Evolutionary conservation across 2,329 filamentous ascomycete species (phyloP).

Genomic region (Fusarium acutatum): DNA sequence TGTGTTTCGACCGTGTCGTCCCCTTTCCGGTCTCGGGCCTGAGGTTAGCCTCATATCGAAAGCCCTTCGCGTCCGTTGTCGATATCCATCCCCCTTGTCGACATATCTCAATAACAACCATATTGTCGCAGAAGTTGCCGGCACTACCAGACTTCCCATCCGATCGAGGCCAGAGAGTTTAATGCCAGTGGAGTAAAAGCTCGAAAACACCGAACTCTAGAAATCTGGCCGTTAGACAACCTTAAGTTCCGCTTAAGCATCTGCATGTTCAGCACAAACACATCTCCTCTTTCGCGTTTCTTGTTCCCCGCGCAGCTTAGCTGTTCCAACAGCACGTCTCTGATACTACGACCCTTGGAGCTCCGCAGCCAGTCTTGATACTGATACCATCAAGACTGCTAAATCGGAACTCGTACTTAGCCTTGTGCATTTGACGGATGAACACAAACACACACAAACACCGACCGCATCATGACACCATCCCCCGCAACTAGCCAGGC

Average conservation of each 20-base stretch:
- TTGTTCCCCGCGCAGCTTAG: neutral
- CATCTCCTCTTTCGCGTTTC: neutral
- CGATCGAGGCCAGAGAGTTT: neutral
- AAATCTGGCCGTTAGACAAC: neutral
- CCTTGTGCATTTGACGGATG: constrained; percentile 25
- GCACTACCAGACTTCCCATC: neutral
- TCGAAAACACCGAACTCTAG: neutral
- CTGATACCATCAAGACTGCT: neutral
- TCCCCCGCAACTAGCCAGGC: constrained; percentile 48
- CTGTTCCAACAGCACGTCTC: neutral
- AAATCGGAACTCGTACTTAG: neutral
- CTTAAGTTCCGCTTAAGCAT: neutral
- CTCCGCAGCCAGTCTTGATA: neutral
- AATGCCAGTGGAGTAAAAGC: neutral
- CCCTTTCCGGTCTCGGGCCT: constrained; percentile 1
- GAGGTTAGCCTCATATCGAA: constrained; percentile 17
- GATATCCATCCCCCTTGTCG: neutral
- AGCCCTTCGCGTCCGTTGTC: constrained; percentile 4
- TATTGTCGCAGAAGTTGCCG: neutral
- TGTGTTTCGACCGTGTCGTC: constrained; percentile 4
- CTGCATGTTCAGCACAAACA: neutral
- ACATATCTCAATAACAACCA: neutral
- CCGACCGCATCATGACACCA: constrained; percentile 48
- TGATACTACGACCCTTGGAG: neutral
- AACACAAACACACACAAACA: constrained; percentile 23